These are phyloP conservation scores for Fusarium floridanum DNA, from an alignment of 2,329 filamentous ascomycete species.

Conservation along the genomic window DNA sequence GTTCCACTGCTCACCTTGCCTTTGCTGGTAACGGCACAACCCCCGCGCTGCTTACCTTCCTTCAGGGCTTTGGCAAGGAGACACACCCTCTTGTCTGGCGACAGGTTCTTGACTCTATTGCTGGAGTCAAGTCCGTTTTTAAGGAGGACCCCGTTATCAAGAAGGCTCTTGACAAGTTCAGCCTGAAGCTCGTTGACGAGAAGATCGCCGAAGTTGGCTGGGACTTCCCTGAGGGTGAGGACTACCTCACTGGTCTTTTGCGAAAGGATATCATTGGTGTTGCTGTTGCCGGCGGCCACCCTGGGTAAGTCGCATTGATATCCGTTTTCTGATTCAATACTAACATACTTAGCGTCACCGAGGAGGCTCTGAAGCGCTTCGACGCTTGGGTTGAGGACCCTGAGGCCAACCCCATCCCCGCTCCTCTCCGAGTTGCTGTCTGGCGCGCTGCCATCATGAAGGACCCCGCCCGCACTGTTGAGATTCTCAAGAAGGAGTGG, in stretches of 20 bases:
- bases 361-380: constrained; percentile 84
- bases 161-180: constrained; percentile 81
- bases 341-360: constrained; percentile 65
- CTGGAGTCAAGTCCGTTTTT: constrained; percentile 86
- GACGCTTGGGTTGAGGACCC: constrained; percentile 79
- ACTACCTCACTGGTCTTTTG: constrained; percentile 84
- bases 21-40: constrained; percentile 89
- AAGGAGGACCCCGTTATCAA: constrained; percentile 79
- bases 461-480: constrained; percentile 77
- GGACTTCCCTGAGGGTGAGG: constrained; percentile 82
- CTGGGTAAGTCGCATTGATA: constrained; percentile 67
- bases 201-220: constrained; percentile 87
- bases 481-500: constrained; percentile 88
- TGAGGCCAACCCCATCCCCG: constrained; percentile 78
- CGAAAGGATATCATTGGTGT: constrained; percentile 83
- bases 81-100: constrained; percentile 90
- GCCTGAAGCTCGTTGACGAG: constrained; percentile 79
- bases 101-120: constrained; percentile 83
- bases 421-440: constrained; percentile 83
- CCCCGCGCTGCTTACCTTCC: constrained; percentile 82
- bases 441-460: constrained; percentile 82
- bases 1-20: constrained; percentile 89
- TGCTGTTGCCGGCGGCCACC: constrained; percentile 82
- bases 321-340: constrained; percentile 24
- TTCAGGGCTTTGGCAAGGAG: constrained; percentile 87